Evolutionary conservation across 805 yeast genomes (phyloP), one percentile per base, ranked within the genome.

Genomic region (Zygoascus flipseniorum): DNA sequence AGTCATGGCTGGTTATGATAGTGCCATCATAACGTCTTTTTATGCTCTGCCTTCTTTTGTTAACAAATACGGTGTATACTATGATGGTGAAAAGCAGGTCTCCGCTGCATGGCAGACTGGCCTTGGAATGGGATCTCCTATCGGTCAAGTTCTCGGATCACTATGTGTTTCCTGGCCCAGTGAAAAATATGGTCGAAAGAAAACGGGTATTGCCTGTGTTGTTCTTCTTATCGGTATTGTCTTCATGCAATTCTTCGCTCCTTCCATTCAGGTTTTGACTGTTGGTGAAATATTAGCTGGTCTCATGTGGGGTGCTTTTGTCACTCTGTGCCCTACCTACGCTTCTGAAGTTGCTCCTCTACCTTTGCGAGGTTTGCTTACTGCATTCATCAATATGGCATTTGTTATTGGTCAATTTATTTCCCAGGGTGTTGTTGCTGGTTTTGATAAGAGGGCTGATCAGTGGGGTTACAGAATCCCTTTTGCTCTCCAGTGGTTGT

Each of bases 371-470:
- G 69, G 72, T 48, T 76, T 76, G 56, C 67, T 80, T 51, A 74
- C 83, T n/a, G 73, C 81, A 2, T 76, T 71, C 56, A 76, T 75
- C 56, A 79, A 78, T 64, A 59, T 76, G 54, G 77, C 82, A 58
- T 80, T 81, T 80, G 77, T 76, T 45, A 65, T 77, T 57, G 87
- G 87, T 42, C 85, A 81, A 62, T 69, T 82, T 47, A 66, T 81
- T 52, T 73, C 80, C 11, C 68, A 80, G 19, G 82, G 86, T 54
- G 76, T 81, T n/a, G 66, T 72, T 57, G 74, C 71, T 56, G 79
- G 71, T 48, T 66, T 48, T 56, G 56, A 56, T 32, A 54, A 49
- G 56, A 42, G 60, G 35, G 53, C 58, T 2, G 60, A 66, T 37
- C 60, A 70, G 19, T 60, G 72, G 69, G 75, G 80, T 6, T 81